phyloP scores from a whole-genome alignment of 2,329 filamentous ascomycete genomes.

The Aureobasidium mangrovei region DNA sequence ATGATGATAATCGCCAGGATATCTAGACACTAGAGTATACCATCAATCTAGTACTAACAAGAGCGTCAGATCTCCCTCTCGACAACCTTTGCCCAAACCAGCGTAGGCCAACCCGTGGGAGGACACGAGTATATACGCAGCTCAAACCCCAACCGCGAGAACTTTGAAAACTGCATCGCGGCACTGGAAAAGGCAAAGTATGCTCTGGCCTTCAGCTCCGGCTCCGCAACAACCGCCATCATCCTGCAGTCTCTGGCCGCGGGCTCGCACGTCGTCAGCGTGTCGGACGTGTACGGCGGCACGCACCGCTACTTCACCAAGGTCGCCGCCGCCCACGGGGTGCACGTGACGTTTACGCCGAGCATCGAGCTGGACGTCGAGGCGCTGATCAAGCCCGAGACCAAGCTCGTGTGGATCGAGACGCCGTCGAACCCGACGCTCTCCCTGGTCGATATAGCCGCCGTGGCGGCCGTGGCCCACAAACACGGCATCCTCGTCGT shows the following conservation, averaged over 20 bases:
- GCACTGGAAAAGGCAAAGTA: constrained; percentile 87
- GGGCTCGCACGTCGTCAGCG: constrained; percentile 88
- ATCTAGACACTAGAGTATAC: neutral
- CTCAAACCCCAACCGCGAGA: constrained; percentile 87
- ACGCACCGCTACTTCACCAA: constrained; percentile 99
- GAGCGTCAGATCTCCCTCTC: constrained; percentile 72
- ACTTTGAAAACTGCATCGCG: constrained; percentile 87
- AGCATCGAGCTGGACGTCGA: constrained; percentile 83
- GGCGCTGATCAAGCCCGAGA: constrained; percentile 76
- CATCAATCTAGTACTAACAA: neutral
- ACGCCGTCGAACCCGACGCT: constrained; percentile 91
- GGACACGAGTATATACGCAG: constrained; percentile 88
- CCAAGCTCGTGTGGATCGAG: constrained; percentile 96
- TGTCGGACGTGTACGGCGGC: constrained; percentile 95
- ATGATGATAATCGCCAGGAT: no score
- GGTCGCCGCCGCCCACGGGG: constrained; percentile 87
- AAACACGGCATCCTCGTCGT: constrained; percentile 85
- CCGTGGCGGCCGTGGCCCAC: constrained; percentile 75
- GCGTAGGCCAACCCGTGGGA: constrained; percentile 79
- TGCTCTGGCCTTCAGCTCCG: constrained; percentile 88
- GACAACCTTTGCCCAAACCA: constrained; percentile 88
- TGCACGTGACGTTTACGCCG: constrained; percentile 88
- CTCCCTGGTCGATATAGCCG: constrained; percentile 82
- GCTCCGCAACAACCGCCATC: constrained; percentile 84
- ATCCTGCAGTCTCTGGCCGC: constrained; percentile 87